These are phyloP conservation scores for Schizophyllum commune DNA, from an alignment of 1,284 basidiomycete species.

Conservation along the genomic window DNA sequence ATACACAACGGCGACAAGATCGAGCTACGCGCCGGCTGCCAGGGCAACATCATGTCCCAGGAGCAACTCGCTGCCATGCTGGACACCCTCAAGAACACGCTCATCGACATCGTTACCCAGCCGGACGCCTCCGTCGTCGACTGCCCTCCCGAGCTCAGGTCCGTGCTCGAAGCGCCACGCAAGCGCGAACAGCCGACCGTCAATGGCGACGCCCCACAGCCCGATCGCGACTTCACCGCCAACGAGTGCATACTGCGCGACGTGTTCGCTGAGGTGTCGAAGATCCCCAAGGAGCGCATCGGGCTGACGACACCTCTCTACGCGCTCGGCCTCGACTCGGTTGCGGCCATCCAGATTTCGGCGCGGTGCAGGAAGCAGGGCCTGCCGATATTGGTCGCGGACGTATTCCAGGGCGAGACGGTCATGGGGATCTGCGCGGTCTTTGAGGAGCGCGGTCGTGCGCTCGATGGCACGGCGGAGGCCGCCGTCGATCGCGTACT, in stretches of 20 bases:
- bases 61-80: conserved; percentile 1
- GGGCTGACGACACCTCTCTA: conserved; percentile 5
- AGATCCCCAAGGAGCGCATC: conserved; percentile 2
- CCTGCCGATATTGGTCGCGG: conserved; percentile 5
- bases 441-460: conserved; percentile 1
- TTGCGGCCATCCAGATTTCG: conserved; percentile 8
- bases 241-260: conserved; percentile 3
- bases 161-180: not conserved
- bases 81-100: not conserved
- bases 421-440: conserved; percentile 3
- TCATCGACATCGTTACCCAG: conserved; percentile 2
- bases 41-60: conserved; percentile 1
- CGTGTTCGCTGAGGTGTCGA: conserved; percentile 3
- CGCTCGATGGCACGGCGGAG: not conserved
- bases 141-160: not conserved
- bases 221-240: not conserved
- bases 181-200: not conserved
- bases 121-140: conserved; percentile 1
- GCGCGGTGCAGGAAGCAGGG: conserved; percentile 6
- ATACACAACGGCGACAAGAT: conserved; percentile 1
- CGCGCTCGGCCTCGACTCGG: conserved; percentile 8
- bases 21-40: conserved; percentile 7
- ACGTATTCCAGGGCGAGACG: conserved; percentile 8
- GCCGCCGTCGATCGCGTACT: not conserved
- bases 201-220: not conserved